These are phyloP conservation scores for Glomus cerebriforme DNA, from an alignment of 192 early-diverging fungal genomes.

Conservation along the genomic window DNA sequence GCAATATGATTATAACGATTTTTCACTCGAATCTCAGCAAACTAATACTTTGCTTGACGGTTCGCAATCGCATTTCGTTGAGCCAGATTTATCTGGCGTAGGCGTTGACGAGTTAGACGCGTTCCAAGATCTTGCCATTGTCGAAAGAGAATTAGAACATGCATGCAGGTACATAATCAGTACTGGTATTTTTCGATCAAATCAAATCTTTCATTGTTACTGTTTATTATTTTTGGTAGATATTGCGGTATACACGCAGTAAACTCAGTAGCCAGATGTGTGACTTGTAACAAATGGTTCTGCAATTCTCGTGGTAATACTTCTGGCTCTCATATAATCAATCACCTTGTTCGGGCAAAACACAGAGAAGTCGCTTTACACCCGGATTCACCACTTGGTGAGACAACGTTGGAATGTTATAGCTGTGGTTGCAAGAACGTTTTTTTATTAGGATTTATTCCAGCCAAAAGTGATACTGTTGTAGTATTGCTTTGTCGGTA, in stretches of 20 bases:
- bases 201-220: background rate
- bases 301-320: constrained; percentile 92
- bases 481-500: constrained; percentile 95
- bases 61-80: constrained; percentile 35
- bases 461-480: constrained; percentile 97
- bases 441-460: constrained; percentile 97
- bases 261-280: constrained; percentile 87
- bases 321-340: constrained; percentile 93
- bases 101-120: constrained; percentile 54
- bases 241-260: constrained; percentile 95
- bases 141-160: constrained; percentile 66
- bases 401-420: constrained; percentile 95
- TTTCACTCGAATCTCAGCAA: constrained; percentile 45
- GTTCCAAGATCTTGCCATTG: constrained; percentile 49
- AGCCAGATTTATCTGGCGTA: constrained; percentile 53
- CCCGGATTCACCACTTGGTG: constrained; percentile 89
- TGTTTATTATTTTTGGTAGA: constrained; percentile 40
- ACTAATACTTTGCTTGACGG: constrained; percentile 42
- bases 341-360: constrained; percentile 88
- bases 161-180: constrained; percentile 60
- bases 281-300: constrained; percentile 93
- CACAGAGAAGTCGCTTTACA: constrained; percentile 96
- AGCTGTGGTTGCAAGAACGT: constrained; percentile 95
- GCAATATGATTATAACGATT: constrained; percentile 69
- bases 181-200: background rate